Evolutionary conservation across 2,329 filamentous ascomycete genomes (phyloP).

Genomic region (Falciphora oryzae): DNA sequence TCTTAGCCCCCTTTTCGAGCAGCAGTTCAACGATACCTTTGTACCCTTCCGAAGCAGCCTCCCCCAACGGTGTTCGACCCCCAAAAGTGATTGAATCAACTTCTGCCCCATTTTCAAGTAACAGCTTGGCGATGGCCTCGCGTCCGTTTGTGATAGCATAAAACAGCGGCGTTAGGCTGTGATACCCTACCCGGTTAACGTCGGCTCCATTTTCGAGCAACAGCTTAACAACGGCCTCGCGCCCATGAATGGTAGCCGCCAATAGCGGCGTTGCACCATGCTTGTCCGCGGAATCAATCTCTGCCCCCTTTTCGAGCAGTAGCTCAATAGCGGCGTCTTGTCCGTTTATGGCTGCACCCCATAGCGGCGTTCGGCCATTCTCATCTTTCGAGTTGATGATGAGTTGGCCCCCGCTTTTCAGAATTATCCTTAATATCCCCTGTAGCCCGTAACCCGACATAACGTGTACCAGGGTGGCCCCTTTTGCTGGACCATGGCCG

Average conservation of each 20-base stretch:
- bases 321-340: neutral
- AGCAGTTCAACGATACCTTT: neutral
- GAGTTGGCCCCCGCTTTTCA: neutral
- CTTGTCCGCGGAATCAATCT: neutral
- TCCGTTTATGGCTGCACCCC: neutral
- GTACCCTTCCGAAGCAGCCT: too few species aligned
- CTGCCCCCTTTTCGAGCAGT: neutral
- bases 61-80: too few species aligned
- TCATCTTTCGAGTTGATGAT: neutral
- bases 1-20: neutral
- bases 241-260: too few species aligned
- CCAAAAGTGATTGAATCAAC: too few species aligned
- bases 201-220: too few species aligned
- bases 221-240: too few species aligned
- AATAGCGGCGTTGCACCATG: neutral
- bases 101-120: too few species aligned
- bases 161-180: too few species aligned
- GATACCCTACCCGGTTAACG: too few species aligned
- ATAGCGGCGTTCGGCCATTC: neutral
- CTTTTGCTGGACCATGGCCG: neutral
- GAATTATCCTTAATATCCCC: neutral
- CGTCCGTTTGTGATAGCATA: too few species aligned
- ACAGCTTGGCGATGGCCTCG: too few species aligned
- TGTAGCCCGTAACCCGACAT: neutral
- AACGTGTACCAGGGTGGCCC: neutral